Conservation (phyloP, 2,329 filamentous ascomycete genomes). For the Herpotrichia juniperi region DNA sequence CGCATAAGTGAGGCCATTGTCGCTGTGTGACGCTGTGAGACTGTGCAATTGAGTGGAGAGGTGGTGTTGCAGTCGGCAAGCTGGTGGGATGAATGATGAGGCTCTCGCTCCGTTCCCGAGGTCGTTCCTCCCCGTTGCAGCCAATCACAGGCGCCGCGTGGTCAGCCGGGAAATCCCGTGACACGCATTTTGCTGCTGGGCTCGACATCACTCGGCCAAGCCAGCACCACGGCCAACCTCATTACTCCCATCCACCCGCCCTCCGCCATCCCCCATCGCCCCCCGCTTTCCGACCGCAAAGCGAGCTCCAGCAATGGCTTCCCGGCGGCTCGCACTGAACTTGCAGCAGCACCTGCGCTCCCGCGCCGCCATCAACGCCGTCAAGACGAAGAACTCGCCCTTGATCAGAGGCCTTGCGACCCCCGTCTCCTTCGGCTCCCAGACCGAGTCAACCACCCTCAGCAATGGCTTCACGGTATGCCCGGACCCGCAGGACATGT, state of each 20-base stretch:
- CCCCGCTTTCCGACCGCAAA: slow-evolving; percentile 29
- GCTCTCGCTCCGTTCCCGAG: slow-evolving; percentile 7
- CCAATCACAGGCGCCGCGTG: neutral
- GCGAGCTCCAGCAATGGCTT: slow-evolving; percentile 73
- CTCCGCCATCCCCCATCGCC: slow-evolving; percentile 25
- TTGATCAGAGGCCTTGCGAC: slow-evolving; percentile 89
- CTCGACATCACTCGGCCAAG: slow-evolving; percentile 23
- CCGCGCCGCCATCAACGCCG: slow-evolving; percentile 80
- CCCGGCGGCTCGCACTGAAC: slow-evolving; percentile 95
- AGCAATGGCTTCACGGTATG: slow-evolving; percentile 95
- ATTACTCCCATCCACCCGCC: slow-evolving; percentile 33
- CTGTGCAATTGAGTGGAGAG: slow-evolving; percentile 13
- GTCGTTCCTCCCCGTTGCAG: no score
- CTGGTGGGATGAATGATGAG: slow-evolving; percentile 11
- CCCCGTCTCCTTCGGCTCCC: slow-evolving; percentile 74
- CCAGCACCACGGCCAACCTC: slow-evolving; percentile 30
- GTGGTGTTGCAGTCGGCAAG: slow-evolving; percentile 5
- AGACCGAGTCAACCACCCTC: slow-evolving; percentile 94
- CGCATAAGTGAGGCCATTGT: slow-evolving; percentile 61
- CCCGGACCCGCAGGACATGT: slow-evolving; percentile 15
- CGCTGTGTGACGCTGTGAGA: slow-evolving; percentile 11
- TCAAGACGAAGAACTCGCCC: slow-evolving; percentile 61
- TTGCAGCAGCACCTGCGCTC: slow-evolving; percentile 88
- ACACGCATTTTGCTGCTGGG: no score
- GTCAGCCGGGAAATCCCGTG: neutral